phyloP scores from a whole-genome alignment of 192 early-diverging fungal species.

The Coemansia sp. region DNA sequence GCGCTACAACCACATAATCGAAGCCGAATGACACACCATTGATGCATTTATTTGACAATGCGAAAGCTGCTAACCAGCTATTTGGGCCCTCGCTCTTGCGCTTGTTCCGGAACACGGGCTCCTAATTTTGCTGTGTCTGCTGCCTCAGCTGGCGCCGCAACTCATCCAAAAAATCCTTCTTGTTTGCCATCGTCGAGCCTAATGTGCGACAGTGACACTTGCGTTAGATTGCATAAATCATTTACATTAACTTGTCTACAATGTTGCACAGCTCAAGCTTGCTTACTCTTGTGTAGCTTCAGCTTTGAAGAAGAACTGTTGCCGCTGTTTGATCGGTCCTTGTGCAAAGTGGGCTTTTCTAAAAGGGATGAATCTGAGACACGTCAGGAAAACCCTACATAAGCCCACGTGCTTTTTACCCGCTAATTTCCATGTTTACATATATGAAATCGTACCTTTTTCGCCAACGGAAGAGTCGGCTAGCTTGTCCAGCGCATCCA shows the following conservation, averaged over 20 bases:
- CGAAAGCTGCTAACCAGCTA: background rate
- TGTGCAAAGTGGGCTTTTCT: slow-evolving; percentile 38
- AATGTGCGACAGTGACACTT: background rate
- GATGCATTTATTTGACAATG: background rate
- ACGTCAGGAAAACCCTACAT: background rate
- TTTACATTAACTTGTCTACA: background rate
- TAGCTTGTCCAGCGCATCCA: slow-evolving; percentile 39
- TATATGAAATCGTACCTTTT: slow-evolving; percentile 3
- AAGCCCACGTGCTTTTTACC: background rate
- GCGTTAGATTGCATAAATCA: background rate
- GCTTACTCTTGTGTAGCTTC: slow-evolving; percentile 27
- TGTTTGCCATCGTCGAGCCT: slow-evolving; percentile 49
- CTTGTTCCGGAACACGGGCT: background rate
- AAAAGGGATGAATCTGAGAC: background rate
- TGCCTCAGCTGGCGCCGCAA: slow-evolving; percentile 35
- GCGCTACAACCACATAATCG: slow-evolving; percentile 53
- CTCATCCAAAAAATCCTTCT: slow-evolving; percentile 48
- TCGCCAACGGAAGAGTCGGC: slow-evolving; percentile 4
- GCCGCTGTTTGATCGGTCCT: slow-evolving; percentile 1
- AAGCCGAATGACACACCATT: slow-evolving; percentile 30
- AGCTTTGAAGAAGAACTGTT: slow-evolving; percentile 9
- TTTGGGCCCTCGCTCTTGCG: background rate
- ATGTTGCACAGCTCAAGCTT: background rate
- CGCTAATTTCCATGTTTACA: background rate
- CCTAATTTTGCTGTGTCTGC: background rate